Percentiles rank a stretch among this genome's conserved stretches.
Evolutionary conservation across 2,329 filamentous ascomycete genomes (phyloP).

Genomic region (Monosporascus sp.): DNA sequence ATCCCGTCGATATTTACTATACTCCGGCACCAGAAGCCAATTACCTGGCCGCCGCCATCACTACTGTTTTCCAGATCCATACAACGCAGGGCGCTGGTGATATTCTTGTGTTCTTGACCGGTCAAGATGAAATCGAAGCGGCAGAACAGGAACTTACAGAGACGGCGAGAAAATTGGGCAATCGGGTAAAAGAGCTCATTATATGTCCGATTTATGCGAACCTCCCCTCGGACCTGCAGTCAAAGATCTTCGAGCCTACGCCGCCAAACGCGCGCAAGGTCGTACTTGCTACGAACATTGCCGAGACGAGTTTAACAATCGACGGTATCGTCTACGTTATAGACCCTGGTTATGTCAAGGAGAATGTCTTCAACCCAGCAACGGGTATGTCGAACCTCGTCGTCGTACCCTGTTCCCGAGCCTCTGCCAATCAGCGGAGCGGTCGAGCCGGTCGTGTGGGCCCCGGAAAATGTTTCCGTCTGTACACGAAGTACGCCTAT

Average conservation of each 20-base stretch:
- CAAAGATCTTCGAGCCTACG: constrained; percentile 91
- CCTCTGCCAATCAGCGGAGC: constrained; percentile 87
- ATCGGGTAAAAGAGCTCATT: constrained; percentile 77
- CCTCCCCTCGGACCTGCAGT: constrained; percentile 81
- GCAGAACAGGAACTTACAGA: constrained; percentile 80
- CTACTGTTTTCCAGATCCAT: constrained; percentile 93
- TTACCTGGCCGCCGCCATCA: constrained; percentile 85
- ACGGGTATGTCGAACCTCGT: constrained; percentile 91
- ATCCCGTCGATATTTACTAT: constrained; percentile 88
- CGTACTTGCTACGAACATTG: constrained; percentile 92
- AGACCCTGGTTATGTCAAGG: constrained; percentile 91
- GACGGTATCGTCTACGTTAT: constrained; percentile 96
- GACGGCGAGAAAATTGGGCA: constrained; percentile 80
- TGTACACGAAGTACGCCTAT: constrained; percentile 91
- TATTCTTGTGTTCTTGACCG: constrained; percentile 90
- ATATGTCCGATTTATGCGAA: constrained; percentile 94
- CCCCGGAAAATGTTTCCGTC: constrained; percentile 84
- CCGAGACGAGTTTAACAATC: constrained; percentile 91
- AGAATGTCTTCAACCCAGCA: constrained; percentile 86
- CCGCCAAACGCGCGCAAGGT: constrained; percentile 83
- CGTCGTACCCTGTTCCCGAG: constrained; percentile 84
- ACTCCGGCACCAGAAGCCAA: constrained; percentile 89
- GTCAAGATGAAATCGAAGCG: constrained; percentile 92
- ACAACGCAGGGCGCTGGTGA: constrained; percentile 80
- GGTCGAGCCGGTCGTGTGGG: constrained; percentile 89